phyloP scores from a whole-genome alignment of 116 monocot species.

The Dioscorea cayenensis region DNA sequence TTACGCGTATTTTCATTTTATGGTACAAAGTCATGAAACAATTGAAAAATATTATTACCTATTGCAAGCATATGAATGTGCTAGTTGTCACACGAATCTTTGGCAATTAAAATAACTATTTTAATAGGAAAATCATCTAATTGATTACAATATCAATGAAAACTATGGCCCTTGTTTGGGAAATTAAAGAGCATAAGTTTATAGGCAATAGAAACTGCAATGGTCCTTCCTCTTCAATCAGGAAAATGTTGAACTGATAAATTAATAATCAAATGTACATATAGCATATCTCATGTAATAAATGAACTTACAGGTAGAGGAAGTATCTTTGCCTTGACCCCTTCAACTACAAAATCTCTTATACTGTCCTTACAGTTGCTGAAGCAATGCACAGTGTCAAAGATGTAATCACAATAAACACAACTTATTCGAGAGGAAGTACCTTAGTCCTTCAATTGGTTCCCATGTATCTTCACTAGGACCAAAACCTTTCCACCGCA shows the following conservation, averaged over 20 bases:
- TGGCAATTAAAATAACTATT: too few species aligned
- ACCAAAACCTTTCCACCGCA: constrained; percentile 92
- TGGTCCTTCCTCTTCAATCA: too few species aligned
- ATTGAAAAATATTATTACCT: too few species aligned
- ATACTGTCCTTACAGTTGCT: constrained; percentile 78
- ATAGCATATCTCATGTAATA: background rate
- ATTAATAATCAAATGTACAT: background rate
- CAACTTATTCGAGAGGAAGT: background rate
- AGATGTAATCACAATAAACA: background rate
- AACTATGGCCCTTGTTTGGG: too few species aligned
- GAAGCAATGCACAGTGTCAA: constrained; percentile 6
- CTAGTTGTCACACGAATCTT: too few species aligned
- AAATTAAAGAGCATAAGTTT: too few species aligned
- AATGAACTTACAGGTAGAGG: constrained; percentile 74
- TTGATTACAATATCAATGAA: too few species aligned
- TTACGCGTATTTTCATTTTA: too few species aligned
- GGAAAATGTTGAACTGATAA: background rate
- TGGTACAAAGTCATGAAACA: too few species aligned
- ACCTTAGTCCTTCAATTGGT: constrained; percentile 67
- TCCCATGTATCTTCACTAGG: constrained; percentile 89
- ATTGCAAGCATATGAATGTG: too few species aligned
- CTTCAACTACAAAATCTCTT: constrained; percentile 61
- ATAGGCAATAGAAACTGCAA: too few species aligned
- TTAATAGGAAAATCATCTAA: too few species aligned
- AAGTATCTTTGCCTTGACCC: constrained; percentile 39